Evolutionary conservation across 2,329 filamentous ascomycete species (phyloP), one percentile per base, ranked within the genome.

Genomic region (Pyrenophora teres): DNA sequence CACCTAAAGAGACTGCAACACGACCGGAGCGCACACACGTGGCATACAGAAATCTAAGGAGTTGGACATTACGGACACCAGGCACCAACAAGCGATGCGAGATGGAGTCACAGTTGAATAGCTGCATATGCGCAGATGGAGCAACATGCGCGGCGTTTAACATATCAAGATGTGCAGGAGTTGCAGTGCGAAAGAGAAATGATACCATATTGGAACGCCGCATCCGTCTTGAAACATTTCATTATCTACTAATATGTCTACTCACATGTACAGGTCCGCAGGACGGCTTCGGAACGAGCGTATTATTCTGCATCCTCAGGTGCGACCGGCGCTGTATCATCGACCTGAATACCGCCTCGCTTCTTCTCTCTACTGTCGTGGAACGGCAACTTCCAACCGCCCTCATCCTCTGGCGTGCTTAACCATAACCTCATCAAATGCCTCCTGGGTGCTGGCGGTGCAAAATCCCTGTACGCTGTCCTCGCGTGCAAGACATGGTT

Each of bases 401-500:
- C 92, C 73, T 96, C 91, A 18, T 75, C 80, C 75, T 93, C 88
- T 0, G 91, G 90, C 2, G 89, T 91, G 9, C 89, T 86, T 48
- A 96, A 77, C 92, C 92, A 96, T 60, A 96, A 76, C 39, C 92
- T 81, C 80, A 96, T 88, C 21, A 96, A 76, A 68, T 96, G 91
- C 39, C 92, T 81, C 31, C 89, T 77, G 1, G 89, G 89, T 18
- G 80, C 80, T 36, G 87, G 87, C 25, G 87, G 85, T 13, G 83
- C 82, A 72, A 83, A 80, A 64, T 90, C 89, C 57, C 80, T 89
- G 75, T 96, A 96, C 23, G 82, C 89, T 0, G 91, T 96, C 40
- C 91, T 78, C 0, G 90, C 88, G 70, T 96, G 92, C 40, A 96
- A 74, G 3, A 94, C 81, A 68, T 96, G 90, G 41, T 83, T 82